Evolutionary conservation across 306 rosid species (phyloP).

Genomic region (Dalbergia oliveri): DNA sequence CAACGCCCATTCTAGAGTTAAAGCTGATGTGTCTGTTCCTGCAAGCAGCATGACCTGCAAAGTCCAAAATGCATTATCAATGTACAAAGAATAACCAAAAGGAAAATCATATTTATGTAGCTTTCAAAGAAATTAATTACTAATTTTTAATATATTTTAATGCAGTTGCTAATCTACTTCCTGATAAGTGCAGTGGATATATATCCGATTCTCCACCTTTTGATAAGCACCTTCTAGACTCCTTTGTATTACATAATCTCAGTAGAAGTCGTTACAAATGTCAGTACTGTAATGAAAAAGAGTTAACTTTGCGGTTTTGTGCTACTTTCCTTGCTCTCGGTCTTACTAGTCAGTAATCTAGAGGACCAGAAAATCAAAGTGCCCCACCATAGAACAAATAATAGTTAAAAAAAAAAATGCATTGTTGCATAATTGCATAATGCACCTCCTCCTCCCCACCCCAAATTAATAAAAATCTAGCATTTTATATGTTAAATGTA

Average conservation of each 20-base stretch:
- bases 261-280: background rate
- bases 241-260: background rate
- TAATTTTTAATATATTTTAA: background rate
- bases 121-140: background rate
- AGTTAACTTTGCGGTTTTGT: no score
- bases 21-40: slow-evolving; percentile 57
- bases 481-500: no score
- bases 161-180: background rate
- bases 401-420: no score
- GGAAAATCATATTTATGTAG: background rate
- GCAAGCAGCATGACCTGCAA: slow-evolving; percentile 53
- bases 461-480: no score
- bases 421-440: no score
- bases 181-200: background rate
- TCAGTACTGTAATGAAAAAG: no score
- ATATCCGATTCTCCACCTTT: no score
- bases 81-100: background rate
- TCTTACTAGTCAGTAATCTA: no score
- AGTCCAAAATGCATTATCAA: background rate
- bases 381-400: no score
- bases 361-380: no score
- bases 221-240: background rate
- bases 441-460: no score
- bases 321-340: no score
- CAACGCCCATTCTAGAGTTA: slow-evolving; percentile 73